Percentiles rank a stretch among this genome's conserved stretches.
Evolutionary conservation across 495 filamentous ascomycete genomes (phyloP).

Genomic region (Hypomontagnella monticulosa): DNA sequence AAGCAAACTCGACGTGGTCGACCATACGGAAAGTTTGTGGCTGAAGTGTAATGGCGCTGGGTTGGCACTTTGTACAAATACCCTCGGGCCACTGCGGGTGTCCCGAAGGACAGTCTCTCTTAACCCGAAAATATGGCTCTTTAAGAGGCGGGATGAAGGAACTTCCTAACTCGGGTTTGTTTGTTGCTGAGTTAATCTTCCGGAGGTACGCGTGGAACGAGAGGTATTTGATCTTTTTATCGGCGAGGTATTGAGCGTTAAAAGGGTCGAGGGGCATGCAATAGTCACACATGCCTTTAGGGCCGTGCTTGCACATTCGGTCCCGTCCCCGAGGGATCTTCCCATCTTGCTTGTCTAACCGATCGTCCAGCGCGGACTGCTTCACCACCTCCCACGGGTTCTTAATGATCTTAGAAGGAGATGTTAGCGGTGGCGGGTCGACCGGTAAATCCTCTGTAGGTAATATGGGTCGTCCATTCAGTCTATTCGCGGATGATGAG

Average conservation of each 20-base stretch:
- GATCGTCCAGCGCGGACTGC: conserved; percentile 86
- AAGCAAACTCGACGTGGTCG: conserved; percentile 96
- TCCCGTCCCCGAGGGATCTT: conserved; percentile 86
- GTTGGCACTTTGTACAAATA: conserved; percentile 99
- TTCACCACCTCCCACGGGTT: conserved; percentile 93
- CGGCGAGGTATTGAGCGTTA: conserved; percentile 81
- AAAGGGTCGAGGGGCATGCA: conserved; percentile 99
- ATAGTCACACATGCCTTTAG: conserved; percentile 99
- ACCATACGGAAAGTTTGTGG: conserved; percentile 97
- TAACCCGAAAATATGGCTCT: conserved; percentile 93
- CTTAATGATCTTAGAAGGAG: conserved; percentile 72
- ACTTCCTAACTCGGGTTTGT: conserved; percentile 88
- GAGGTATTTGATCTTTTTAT: conserved; percentile 98
- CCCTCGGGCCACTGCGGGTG: conserved; percentile 94
- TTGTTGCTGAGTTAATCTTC: conserved; percentile 94
- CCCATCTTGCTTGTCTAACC: conserved; percentile 87
- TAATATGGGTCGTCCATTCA: conserved; percentile 82
- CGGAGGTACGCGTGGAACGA: conserved; percentile 95
- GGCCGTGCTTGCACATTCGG: conserved; percentile 95
- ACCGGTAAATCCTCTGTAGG: conserved; percentile 73
- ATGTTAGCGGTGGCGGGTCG: conserved; percentile 64
- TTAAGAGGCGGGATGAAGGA: conserved; percentile 96
- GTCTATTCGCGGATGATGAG: conserved; percentile 61
- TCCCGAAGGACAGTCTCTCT: conserved; percentile 87
- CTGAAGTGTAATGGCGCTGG: conserved; percentile 94